Conservation (phyloP, 352 stramenopile species). For the Pythium aquatile region DNA sequence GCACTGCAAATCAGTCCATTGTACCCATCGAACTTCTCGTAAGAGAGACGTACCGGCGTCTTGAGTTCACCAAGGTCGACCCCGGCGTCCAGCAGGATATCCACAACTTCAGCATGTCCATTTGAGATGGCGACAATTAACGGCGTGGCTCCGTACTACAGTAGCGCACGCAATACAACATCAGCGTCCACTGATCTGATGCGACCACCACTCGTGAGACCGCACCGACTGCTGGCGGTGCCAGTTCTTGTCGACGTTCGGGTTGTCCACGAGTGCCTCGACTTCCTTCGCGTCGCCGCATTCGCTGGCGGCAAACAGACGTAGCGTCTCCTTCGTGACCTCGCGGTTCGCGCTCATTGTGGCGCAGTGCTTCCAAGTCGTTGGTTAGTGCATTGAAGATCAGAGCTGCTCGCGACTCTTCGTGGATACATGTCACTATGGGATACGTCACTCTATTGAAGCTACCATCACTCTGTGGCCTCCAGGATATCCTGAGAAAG, state of each 20-base stretch:
- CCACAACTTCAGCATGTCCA: conserved; percentile 50
- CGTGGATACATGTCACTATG: conserved; percentile 20
- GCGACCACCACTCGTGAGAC: neutral
- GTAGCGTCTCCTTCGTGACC: conserved; percentile 53
- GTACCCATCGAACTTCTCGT: too few relatives aligned
- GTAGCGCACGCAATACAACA: neutral
- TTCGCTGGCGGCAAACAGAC: conserved; percentile 59
- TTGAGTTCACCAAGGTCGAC: conserved; percentile 65
- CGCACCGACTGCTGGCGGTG: conserved; percentile 61
- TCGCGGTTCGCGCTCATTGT: conserved; percentile 69
- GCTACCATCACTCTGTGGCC: conserved; percentile 1
- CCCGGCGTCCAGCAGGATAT: conserved; percentile 54
- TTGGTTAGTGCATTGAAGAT: conserved; percentile 3
- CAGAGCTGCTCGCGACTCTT: conserved; percentile 6
- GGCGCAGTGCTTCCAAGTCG: neutral
- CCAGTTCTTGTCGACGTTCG: conserved; percentile 67
- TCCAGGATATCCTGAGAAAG: conserved; percentile 9
- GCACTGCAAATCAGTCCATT: neutral
- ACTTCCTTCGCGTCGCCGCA: conserved; percentile 49
- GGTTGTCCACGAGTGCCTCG: conserved; percentile 39
- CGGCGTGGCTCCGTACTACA: conserved; percentile 68
- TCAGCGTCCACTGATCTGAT: neutral
- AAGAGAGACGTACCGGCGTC: conserved; percentile 43
- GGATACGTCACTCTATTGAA: conserved; percentile 1
- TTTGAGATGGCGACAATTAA: conserved; percentile 69